Evolutionary conservation across 139 green algal species (phyloP).

Genomic region (Closterium sp.): DNA sequence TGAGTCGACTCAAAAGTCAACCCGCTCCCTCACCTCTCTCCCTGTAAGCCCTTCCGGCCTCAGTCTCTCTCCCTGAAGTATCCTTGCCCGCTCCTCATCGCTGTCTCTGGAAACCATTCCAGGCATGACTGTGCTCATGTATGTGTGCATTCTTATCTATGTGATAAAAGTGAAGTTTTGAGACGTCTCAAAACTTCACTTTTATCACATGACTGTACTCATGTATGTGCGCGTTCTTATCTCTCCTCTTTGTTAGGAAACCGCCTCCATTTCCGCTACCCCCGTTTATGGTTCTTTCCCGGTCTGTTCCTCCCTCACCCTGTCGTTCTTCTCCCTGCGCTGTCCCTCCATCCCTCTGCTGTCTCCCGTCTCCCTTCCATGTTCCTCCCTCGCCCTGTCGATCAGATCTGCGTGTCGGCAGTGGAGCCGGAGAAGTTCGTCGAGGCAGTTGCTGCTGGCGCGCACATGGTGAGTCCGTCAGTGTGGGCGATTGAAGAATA

Average conservation of each 20-base stretch:
- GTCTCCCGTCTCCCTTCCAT: no score
- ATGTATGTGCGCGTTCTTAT: no score
- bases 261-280: neutral
- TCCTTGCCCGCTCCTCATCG: neutral
- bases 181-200: no score
- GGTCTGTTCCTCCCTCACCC: conserved; percentile 1
- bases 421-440: no score
- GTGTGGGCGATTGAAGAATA: neutral
- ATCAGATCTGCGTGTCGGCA: no score
- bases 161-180: no score
- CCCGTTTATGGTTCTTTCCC: no score
- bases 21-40: conserved; percentile 35
- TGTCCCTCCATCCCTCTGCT: conserved; percentile 13
- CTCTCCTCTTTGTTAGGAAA: no score
- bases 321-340: neutral
- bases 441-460: conserved; percentile 30
- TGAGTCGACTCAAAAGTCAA: neutral
- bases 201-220: no score
- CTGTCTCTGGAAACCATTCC: neutral
- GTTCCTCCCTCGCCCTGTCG: no score
- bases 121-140: no score
- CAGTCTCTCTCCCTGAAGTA: neutral
- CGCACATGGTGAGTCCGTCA: conserved; percentile 48
- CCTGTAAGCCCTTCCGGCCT: conserved; percentile 11
- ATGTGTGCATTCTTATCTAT: no score